Conservation (phyloP, 352 stramenopile species). For the Pythium myriotylum region DNA sequence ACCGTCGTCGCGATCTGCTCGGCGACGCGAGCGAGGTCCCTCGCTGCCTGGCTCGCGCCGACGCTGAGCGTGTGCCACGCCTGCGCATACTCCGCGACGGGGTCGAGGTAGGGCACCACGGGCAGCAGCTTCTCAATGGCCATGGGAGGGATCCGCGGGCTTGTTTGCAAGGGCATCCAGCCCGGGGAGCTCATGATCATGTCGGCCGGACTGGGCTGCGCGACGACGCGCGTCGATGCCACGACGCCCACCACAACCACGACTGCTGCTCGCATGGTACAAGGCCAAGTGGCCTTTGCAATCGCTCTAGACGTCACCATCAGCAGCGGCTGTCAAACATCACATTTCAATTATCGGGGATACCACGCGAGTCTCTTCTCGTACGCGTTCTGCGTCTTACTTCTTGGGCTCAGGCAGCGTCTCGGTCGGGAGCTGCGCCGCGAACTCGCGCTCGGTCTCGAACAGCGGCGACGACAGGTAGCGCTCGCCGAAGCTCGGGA, state of each 20-base stretch:
- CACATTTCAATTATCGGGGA: not conserved
- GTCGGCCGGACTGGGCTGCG: not conserved
- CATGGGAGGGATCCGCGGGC: not conserved
- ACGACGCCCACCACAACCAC: too few relatives aligned
- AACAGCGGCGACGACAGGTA: constrained; percentile 85
- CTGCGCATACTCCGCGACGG: constrained; percentile 14
- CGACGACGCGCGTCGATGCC: too few relatives aligned
- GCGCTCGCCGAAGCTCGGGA: constrained; percentile 91
- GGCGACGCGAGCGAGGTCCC: constrained; percentile 1
- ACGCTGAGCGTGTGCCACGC: constrained; percentile 19
- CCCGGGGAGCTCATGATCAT: constrained; percentile 10
- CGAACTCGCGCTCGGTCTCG: constrained; percentile 77
- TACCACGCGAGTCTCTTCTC: not conserved
- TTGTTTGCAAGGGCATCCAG: not conserved
- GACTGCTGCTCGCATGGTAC: too few relatives aligned
- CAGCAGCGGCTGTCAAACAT: too few relatives aligned
- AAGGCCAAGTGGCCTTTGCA: too few relatives aligned
- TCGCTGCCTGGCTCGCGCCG: constrained; percentile 9
- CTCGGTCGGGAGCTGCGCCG: constrained; percentile 62
- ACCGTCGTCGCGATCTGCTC: not conserved
- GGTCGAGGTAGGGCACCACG: constrained; percentile 5
- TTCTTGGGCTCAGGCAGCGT: constrained; percentile 32
- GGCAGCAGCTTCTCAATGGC: constrained; percentile 1
- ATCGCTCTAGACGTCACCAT: too few relatives aligned
- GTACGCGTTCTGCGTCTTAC: constrained; percentile 3